Evolutionary conservation across 805 yeast species (phyloP).

Genomic region (Lipomyces starkeyi): DNA sequence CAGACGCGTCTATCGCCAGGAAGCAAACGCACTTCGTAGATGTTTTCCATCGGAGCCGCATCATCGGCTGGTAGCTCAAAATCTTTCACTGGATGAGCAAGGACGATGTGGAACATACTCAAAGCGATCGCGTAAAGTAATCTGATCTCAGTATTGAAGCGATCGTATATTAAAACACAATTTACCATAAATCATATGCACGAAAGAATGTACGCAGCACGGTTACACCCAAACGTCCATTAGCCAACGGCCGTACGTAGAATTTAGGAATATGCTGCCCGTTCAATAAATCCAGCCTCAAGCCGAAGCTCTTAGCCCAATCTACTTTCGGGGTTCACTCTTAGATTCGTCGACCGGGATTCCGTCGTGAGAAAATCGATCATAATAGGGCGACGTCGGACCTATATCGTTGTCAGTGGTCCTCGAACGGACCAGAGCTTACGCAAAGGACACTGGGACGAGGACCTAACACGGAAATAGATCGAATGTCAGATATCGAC

Average conservation of each 20-base stretch:
- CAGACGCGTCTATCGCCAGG: no score
- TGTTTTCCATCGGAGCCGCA: no score
- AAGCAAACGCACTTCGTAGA: no score
- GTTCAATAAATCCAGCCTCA: conserved; percentile 54
- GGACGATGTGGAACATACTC: no score
- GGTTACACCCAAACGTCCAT: conserved; percentile 99
- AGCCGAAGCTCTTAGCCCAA: conserved; percentile 35
- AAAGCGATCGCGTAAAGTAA: not conserved
- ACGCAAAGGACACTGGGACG: conserved; percentile 5
- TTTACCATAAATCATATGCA: not conserved
- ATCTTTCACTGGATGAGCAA: no score
- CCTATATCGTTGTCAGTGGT: not conserved
- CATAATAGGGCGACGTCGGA: conserved; percentile 5
- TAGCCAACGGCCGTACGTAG: conserved; percentile 92
- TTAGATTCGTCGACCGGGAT: conserved; percentile 98
- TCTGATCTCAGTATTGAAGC: not conserved
- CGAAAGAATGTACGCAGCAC: conserved; percentile 85
- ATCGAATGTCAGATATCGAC: conserved; percentile 20
- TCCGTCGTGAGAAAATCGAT: conserved; percentile 43
- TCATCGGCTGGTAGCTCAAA: no score
- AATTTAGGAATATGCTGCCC: conserved; percentile 99
- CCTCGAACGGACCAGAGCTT: conserved; percentile 5
- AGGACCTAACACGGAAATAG: conserved; percentile 10
- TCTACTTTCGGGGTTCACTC: conserved; percentile 51
- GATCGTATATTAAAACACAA: not conserved